Percentiles rank a stretch among this genome's conserved stretches.
Conservation (phyloP, 805 yeast species). For the Hanseniaspora guilliermondii region DNA sequence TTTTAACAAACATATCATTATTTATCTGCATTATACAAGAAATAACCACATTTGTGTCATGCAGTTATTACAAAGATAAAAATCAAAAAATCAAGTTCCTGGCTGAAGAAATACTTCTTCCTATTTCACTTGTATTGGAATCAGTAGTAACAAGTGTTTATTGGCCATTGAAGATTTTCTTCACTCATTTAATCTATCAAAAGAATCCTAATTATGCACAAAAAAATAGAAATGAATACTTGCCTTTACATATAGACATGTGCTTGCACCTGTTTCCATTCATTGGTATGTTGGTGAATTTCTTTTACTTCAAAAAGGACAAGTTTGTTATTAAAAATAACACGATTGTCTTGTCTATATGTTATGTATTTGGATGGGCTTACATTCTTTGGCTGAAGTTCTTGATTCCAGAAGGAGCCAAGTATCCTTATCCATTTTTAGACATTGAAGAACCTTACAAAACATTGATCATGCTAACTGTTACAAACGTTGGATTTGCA, state of each 20-base stretch:
- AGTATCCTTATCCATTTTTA: slow-evolving; percentile 58
- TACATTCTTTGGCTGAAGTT: slow-evolving; percentile 45
- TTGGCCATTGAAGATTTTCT: slow-evolving; percentile 54
- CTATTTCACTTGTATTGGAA: slow-evolving; percentile 47
- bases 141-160: slow-evolving; percentile 50
- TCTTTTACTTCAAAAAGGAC: slow-evolving; percentile 38
- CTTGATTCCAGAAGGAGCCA: slow-evolving; percentile 36
- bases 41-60: slow-evolving; percentile 22
- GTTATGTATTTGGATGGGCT: slow-evolving; percentile 31
- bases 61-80: slow-evolving; percentile 21
- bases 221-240: neutral
- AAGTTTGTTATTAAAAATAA: slow-evolving; percentile 30
- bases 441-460: slow-evolving; percentile 39
- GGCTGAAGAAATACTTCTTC: slow-evolving; percentile 25
- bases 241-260: slow-evolving; percentile 43
- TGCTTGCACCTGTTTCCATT: slow-evolving; percentile 51
- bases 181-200: slow-evolving; percentile 36
- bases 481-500: slow-evolving; percentile 31
- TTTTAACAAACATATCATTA: slow-evolving; percentile 56
- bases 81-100: neutral
- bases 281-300: slow-evolving; percentile 40
- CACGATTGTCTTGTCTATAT: slow-evolving; percentile 30
- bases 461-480: slow-evolving; percentile 36
- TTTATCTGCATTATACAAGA: slow-evolving; percentile 27
- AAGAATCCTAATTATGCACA: slow-evolving; percentile 16